phyloP scores from a whole-genome alignment of 1,284 basidiomycete species.

The Marasmius sp. region DNA sequence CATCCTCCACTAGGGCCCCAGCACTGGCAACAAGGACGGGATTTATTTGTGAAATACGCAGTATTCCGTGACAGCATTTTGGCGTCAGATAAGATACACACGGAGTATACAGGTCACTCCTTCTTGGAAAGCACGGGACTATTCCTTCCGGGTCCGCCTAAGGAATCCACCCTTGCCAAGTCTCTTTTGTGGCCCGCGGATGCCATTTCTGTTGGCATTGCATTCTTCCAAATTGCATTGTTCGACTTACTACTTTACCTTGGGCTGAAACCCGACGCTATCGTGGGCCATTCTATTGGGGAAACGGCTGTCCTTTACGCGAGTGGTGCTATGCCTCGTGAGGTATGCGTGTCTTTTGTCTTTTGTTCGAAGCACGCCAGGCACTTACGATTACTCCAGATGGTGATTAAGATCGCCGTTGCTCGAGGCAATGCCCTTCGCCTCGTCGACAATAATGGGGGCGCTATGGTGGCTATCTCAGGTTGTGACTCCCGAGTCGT shows the following conservation, averaged over 20 bases:
- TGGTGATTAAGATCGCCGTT: slow-evolving; percentile 1
- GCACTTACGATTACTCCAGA: not conserved
- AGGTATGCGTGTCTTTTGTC: not conserved
- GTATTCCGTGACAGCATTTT: slow-evolving; percentile 1
- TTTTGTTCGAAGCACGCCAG: not conserved
- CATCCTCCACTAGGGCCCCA: not conserved
- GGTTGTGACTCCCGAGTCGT: not conserved
- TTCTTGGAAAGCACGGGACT: not conserved
- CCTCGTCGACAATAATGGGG: not conserved
- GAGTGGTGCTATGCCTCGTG: slow-evolving; percentile 1
- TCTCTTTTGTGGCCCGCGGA: not conserved
- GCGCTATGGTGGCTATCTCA: slow-evolving; percentile 1
- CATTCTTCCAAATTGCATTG: slow-evolving; percentile 2
- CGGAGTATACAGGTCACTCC: not conserved
- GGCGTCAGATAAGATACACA: not conserved
- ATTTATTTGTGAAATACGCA: not conserved
- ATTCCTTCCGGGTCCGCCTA: not conserved
- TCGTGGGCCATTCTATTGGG: not conserved
- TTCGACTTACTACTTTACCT: not conserved
- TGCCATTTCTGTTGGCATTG: not conserved
- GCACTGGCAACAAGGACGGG: slow-evolving; percentile 1
- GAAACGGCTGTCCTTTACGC: slow-evolving; percentile 1
- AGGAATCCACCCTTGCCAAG: not conserved
- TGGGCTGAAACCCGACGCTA: not conserved
- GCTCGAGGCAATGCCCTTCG: not conserved